Conservation (phyloP, 768 basidiomycete species). For the Xerocomellus chrysenteron region DNA sequence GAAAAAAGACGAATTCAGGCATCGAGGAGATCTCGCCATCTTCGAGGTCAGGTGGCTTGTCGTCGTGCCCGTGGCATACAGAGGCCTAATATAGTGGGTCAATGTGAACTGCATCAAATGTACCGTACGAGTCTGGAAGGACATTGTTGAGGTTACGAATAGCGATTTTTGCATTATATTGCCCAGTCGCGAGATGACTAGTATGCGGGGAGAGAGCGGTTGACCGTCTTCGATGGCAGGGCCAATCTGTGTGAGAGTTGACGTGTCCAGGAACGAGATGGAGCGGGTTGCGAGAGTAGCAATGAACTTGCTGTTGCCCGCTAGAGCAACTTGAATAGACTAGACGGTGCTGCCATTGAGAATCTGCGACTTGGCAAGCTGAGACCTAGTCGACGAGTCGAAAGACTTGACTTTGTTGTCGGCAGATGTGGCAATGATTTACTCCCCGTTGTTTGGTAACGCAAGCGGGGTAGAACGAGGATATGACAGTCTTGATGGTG, state of each 20-base stretch:
- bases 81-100: no score
- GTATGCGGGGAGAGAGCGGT: neutral
- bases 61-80: no score
- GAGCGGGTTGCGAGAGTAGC: neutral
- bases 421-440: no score
- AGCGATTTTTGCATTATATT: neutral
- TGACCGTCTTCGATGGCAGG: neutral
- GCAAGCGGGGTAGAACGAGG: no score
- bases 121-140: constrained; percentile 7
- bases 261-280: constrained; percentile 1
- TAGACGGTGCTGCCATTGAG: neutral
- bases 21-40: no score
- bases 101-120: no score
- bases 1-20: neutral
- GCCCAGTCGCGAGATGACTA: constrained; percentile 1
- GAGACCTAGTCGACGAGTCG: no score
- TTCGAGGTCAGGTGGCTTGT: no score
- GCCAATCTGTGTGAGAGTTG: neutral
- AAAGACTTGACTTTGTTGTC: no score
- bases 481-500: no score
- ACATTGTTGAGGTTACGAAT: neutral
- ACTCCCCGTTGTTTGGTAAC: no score
- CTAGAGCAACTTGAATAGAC: neutral
- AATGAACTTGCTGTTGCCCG: neutral
- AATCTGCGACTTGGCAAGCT: neutral